Base-by-base conservation (phyloP, 805 yeast species). In the Metschnikowia proteae region DNA sequence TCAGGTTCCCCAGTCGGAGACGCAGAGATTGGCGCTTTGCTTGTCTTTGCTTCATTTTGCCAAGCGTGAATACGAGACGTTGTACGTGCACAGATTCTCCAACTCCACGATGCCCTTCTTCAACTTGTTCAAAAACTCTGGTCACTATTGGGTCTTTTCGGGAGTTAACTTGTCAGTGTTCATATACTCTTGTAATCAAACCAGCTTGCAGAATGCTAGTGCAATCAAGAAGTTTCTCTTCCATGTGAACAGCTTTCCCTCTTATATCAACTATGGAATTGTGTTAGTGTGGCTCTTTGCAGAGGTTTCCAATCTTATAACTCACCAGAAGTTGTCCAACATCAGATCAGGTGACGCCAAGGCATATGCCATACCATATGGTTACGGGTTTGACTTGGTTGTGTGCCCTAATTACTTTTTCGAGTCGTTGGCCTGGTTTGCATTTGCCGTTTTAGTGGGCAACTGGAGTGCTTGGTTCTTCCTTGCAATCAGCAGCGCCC, bases 331-430 rank as follows among this genome's bases (percentile, higher is more conserved):
- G 48, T 78, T 94, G 64, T 75, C 82, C 57, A 59, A 69, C 28
- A 69, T 87, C 55, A 76, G 94, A 59, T 60, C 76, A 3, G 75
- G 80, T 44, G 81, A 76, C 49, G 56, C 65, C 7, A 71, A 67
- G 58, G 82, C 77, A 50, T 84, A 84, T 55, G 78, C 72, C 43
- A 84, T 86, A 58, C 95, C 98, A 23, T 75, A 76, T 52, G 97
- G 96, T 17, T 95, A 88, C 58, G 86, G 92, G 7, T 94, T 94
- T 63, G 76, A 80, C 51, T 67, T 75, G 49, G 87, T 91, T 32
- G 83, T 94, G n/a, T 86, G 89, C 66, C 99, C 99, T 56, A 94
- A 94, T 72, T 94, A 94, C 67, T 85, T 89, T 57, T 92, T 90
- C 65, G 99, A 94, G 74, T 71, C 80, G 38, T 68, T 85, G 57